phyloP scores from a whole-genome alignment of 1,284 basidiomycete genomes.

The Abortiporus biennis region DNA sequence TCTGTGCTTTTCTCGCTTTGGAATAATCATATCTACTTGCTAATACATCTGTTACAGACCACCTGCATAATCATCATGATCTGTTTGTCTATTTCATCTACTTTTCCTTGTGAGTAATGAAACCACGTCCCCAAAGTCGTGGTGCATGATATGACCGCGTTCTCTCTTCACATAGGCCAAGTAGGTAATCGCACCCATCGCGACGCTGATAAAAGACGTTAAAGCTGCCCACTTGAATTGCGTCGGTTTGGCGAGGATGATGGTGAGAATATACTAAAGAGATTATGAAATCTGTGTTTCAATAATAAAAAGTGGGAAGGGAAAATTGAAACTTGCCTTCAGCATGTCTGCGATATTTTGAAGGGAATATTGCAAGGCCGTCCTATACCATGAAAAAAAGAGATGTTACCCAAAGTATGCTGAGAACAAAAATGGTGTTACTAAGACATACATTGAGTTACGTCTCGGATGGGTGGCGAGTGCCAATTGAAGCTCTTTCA shows the following conservation, averaged over 20 bases:
- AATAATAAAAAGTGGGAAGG: too few species aligned
- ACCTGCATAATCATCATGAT: too few species aligned
- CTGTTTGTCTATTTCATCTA: too few species aligned
- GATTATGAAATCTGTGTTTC: background rate
- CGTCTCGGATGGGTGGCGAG: slow-evolving; percentile 34
- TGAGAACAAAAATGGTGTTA: background rate
- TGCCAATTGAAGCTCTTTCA: slow-evolving; percentile 40
- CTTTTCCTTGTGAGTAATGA: background rate
- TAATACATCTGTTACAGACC: too few species aligned
- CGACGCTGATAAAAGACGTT: slow-evolving; percentile 21
- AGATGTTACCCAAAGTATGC: background rate
- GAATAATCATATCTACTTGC: too few species aligned
- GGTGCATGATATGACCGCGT: slow-evolving; percentile 23
- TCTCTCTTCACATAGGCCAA: slow-evolving; percentile 21
- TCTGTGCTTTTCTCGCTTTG: too few species aligned
- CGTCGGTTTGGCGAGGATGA: slow-evolving; percentile 21
- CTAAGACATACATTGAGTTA: slow-evolving; percentile 27
- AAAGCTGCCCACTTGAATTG: slow-evolving; percentile 25
- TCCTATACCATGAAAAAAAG: slow-evolving; percentile 9
- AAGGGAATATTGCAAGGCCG: slow-evolving; percentile 21
- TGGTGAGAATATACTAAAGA: slow-evolving; percentile 21
- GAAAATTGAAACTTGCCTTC: slow-evolving; percentile 7
- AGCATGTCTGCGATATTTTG: slow-evolving; percentile 24
- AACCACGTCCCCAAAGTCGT: background rate
- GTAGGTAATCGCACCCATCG: slow-evolving; percentile 20